A percentile compares a stretch with the other conserved stretches of the same genome.
These are phyloP conservation scores for Rutstroemia sp. DNA, from an alignment of 2,329 filamentous ascomycete species.

Conservation along the genomic window DNA sequence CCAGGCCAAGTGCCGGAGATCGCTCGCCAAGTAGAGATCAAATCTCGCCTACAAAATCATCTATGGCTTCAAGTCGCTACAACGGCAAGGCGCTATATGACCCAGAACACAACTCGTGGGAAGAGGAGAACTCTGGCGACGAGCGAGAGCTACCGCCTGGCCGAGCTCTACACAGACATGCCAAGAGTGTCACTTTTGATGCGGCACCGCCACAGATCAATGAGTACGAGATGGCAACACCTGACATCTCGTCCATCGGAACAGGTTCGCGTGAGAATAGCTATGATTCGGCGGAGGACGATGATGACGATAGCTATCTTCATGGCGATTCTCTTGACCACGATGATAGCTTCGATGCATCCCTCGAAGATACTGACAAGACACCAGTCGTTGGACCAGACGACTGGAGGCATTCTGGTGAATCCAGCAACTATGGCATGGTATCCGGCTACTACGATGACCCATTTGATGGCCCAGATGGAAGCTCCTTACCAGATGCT, in stretches of 20 bases:
- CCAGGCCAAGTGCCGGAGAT: slow-evolving; percentile 28
- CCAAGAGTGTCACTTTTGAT: slow-evolving; percentile 97
- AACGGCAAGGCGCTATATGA: slow-evolving; percentile 58
- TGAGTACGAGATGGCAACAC: slow-evolving; percentile 97
- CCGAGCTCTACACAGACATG: slow-evolving; percentile 68
- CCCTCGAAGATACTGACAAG: slow-evolving; percentile 91
- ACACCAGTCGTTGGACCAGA: slow-evolving; percentile 96
- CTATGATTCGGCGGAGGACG: slow-evolving; percentile 76
- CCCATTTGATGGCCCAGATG: slow-evolving; percentile 55
- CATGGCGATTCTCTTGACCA: slow-evolving; percentile 49
- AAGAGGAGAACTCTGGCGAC: slow-evolving; percentile 54
- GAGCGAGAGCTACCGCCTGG: slow-evolving; percentile 56
- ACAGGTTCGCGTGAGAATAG: slow-evolving; percentile 89
- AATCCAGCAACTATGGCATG: slow-evolving; percentile 28
- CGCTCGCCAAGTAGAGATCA: slow-evolving; percentile 60
- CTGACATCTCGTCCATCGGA: slow-evolving; percentile 86
- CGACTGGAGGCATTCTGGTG: slow-evolving; percentile 77
- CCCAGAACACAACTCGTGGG: slow-evolving; percentile 60
- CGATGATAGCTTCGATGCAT: slow-evolving; percentile 88
- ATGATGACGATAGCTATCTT: slow-evolving; percentile 56
- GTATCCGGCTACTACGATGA: slow-evolving; percentile 41
- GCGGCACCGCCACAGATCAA: slow-evolving; percentile 88
- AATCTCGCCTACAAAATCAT: slow-evolving; percentile 80
- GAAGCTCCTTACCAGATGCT: slow-evolving; percentile 57
- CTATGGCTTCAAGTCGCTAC: slow-evolving; percentile 62